Percentiles rank a stretch among this genome's conserved stretches.
These are phyloP conservation scores for Meripilus lineatus DNA, from an alignment of 1,284 basidiomycete species.

Conservation along the genomic window DNA sequence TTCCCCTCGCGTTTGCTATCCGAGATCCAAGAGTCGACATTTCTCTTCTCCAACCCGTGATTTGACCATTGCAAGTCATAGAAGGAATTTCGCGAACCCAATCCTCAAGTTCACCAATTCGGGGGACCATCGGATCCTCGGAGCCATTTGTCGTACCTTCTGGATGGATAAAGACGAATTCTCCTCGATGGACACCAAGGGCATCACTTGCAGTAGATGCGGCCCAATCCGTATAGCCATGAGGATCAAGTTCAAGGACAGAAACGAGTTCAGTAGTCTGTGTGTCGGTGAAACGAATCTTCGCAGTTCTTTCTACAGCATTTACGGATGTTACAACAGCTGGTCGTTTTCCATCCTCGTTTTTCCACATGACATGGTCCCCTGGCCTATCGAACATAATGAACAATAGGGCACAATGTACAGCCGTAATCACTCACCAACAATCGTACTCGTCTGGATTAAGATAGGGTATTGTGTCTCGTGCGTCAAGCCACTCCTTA, in stretches of 20 bases:
- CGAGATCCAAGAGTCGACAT: slow-evolving; percentile 59
- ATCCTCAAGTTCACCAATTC: slow-evolving; percentile 73
- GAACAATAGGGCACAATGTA: slow-evolving; percentile 9
- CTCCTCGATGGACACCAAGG: slow-evolving; percentile 79
- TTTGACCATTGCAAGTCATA: slow-evolving; percentile 40
- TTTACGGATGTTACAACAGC: slow-evolving; percentile 82
- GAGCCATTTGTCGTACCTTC: slow-evolving; percentile 67
- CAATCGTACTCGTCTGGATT: slow-evolving; percentile 84
- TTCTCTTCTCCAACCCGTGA: slow-evolving; percentile 63
- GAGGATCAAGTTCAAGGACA: slow-evolving; percentile 83
- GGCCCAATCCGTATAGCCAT: slow-evolving; percentile 55
- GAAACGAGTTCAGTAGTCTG: slow-evolving; percentile 64
- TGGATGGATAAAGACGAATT: slow-evolving; percentile 77
- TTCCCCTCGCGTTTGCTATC: slow-evolving; percentile 47
- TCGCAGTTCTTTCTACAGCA: slow-evolving; percentile 67
- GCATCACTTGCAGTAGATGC: slow-evolving; percentile 45
- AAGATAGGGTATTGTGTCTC: slow-evolving; percentile 73
- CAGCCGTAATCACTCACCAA: slow-evolving; percentile 47
- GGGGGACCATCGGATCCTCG: slow-evolving; percentile 58
- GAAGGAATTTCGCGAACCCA: slow-evolving; percentile 67
- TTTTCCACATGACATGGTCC: slow-evolving; percentile 85
- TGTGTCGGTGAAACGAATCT: slow-evolving; percentile 53
- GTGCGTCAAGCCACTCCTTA: slow-evolving; percentile 53
- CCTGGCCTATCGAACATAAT: slow-evolving; percentile 63
- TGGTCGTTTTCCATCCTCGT: slow-evolving; percentile 59